phyloP scores from a whole-genome alignment of 148 eudicot species.

The Heliamphora exappendiculata region DNA sequence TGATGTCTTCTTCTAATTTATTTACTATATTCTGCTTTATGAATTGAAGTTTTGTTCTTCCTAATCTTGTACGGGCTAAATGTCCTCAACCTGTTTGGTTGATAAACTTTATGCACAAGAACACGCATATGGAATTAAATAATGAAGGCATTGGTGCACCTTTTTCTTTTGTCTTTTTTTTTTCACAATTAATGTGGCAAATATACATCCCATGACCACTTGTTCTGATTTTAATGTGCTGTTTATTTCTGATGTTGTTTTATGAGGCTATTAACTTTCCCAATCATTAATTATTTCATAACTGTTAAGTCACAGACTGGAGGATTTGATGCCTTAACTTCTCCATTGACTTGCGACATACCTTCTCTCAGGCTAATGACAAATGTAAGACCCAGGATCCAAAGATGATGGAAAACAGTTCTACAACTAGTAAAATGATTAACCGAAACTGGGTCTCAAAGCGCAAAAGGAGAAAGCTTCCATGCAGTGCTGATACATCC shows the following conservation, averaged over 20 bases:
- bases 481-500: slow-evolving; percentile 35
- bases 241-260: background rate
- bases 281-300: background rate
- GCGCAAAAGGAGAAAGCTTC: slow-evolving; percentile 68
- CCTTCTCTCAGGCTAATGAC: slow-evolving; percentile 9
- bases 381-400: slow-evolving; percentile 30
- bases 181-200: background rate
- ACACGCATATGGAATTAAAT: background rate
- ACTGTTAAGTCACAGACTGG: background rate
- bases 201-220: background rate
- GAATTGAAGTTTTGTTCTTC: background rate
- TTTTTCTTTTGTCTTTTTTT: background rate
- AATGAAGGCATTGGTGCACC: background rate
- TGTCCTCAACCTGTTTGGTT: background rate
- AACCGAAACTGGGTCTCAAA: slow-evolving; percentile 79
- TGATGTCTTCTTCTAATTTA: background rate
- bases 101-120: background rate
- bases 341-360: slow-evolving; percentile 5
- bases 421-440: slow-evolving; percentile 50
- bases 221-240: background rate
- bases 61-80: background rate
- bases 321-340: slow-evolving; percentile 11
- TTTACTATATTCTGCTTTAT: background rate
- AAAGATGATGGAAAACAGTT: slow-evolving; percentile 59
- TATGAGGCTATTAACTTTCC: background rate